phyloP scores from a whole-genome alignment of 2,329 filamentous ascomycete species.

The Colletotrichum theobromicola region DNA sequence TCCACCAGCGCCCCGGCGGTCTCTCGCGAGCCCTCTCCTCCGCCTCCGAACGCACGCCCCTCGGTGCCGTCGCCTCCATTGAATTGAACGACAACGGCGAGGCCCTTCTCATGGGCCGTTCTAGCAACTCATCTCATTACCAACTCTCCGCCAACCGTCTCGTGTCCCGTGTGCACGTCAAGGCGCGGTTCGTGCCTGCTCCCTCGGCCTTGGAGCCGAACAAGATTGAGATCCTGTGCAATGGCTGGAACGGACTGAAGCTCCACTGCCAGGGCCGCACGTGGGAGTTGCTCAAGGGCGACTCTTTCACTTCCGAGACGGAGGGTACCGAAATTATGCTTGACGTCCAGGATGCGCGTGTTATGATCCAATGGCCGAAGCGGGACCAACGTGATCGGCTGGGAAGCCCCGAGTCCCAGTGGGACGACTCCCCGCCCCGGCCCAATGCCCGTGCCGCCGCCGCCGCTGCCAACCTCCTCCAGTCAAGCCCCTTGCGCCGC shows the following conservation, averaged over 20 bases:
- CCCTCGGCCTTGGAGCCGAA: slow-evolving; percentile 71
- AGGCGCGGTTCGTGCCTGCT: slow-evolving; percentile 81
- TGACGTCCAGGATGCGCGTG: slow-evolving; percentile 90
- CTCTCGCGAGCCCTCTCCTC: slow-evolving; percentile 55
- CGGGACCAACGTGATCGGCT: slow-evolving; percentile 52
- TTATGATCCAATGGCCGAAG: slow-evolving; percentile 87
- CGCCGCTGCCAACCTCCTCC: slow-evolving; percentile 46
- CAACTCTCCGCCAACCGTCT: slow-evolving; percentile 91
- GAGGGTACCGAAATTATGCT: slow-evolving; percentile 91
- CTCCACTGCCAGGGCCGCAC: slow-evolving; percentile 89
- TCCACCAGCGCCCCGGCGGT: slow-evolving; percentile 22
- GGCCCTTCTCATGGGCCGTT: slow-evolving; percentile 84
- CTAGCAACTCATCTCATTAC: slow-evolving; percentile 93
- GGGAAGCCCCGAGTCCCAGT: slow-evolving; percentile 68
- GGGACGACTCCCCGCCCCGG: slow-evolving; percentile 66
- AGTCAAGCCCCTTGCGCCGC: slow-evolving; percentile 66
- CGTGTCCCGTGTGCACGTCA: slow-evolving; percentile 92
- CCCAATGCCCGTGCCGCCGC: slow-evolving; percentile 34
- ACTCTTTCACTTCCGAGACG: slow-evolving; percentile 89
- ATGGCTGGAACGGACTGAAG: slow-evolving; percentile 95
- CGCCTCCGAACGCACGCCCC: slow-evolving; percentile 79
- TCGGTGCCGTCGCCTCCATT: slow-evolving; percentile 83
- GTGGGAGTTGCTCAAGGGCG: slow-evolving; percentile 85
- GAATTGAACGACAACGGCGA: slow-evolving; percentile 84
- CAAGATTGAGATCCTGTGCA: slow-evolving; percentile 86